A percentile compares a stretch with the other conserved stretches of the same genome.
These are phyloP conservation scores for Theileria luwenshuni DNA, from an alignment of 169 alveolate genomes.

Conservation along the genomic window DNA sequence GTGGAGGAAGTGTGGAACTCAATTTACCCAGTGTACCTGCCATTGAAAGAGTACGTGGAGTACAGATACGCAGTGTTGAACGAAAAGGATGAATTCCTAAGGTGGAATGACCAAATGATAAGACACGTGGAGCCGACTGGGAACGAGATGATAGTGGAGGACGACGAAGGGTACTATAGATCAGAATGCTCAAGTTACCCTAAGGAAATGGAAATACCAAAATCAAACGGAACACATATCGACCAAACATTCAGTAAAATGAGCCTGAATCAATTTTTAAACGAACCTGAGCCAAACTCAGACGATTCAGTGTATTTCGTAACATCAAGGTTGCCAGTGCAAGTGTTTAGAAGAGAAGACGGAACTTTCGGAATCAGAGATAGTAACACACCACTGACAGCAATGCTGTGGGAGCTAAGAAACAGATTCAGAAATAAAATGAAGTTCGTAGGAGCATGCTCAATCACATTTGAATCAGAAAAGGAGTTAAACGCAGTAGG, in stretches of 20 bases:
- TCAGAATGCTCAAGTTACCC: slow-evolving; percentile 31
- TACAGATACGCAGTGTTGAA: slow-evolving; percentile 65
- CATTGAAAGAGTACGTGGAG: slow-evolving; percentile 45
- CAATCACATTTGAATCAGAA: slow-evolving; percentile 23
- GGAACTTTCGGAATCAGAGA: slow-evolving; percentile 59
- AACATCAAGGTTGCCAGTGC: slow-evolving; percentile 64
- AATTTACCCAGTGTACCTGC: slow-evolving; percentile 57
- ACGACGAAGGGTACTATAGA: slow-evolving; percentile 67
- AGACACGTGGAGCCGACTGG: slow-evolving; percentile 66
- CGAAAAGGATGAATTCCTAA: slow-evolving; percentile 46
- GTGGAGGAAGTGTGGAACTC: slow-evolving; percentile 66
- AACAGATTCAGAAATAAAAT: slow-evolving; percentile 40
- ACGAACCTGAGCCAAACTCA: slow-evolving; percentile 35
- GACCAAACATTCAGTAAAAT: background rate
- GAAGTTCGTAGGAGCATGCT: slow-evolving; percentile 63
- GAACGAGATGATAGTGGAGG: slow-evolving; percentile 67
- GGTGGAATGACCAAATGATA: slow-evolving; percentile 50
- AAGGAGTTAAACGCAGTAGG: slow-evolving; percentile 1
- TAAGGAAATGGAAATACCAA: background rate
- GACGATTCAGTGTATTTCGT: slow-evolving; percentile 49
- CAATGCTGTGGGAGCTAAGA: slow-evolving; percentile 59
- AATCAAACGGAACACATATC: background rate
- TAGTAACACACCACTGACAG: slow-evolving; percentile 66
- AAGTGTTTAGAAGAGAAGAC: slow-evolving; percentile 40
- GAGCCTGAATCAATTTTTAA: background rate